Base-by-base conservation (phyloP, 169 alveolate species). In the Babesia ovata region DNA sequence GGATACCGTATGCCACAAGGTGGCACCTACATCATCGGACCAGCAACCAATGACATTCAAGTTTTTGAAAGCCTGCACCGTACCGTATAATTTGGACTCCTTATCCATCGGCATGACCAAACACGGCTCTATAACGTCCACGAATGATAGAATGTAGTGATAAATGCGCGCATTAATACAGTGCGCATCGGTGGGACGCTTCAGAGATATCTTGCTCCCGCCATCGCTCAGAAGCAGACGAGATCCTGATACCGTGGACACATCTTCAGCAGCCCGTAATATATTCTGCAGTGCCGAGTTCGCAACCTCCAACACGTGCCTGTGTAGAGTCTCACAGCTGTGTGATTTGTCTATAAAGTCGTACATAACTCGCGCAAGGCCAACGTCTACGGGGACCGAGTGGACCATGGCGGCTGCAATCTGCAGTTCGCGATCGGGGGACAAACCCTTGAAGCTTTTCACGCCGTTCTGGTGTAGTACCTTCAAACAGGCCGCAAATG, bases 1-100 rank as follows among this genome's bases (percentile, higher is more conserved):
- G 48, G 88, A 81, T 10, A 66, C 63, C 6, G 84, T 81, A 44
- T 81, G 88, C 88, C 88, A 81, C 19, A 81, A 16, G 19, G 88
- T 81, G 19, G 42, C 49, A 26, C 76, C 76, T 0, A 70, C 84
- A 45, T 81, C 88, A n/a, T 81, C 88, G 12, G 85, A 33, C 88
- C 88, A 81, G 19, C 39, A 33, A 22, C 29, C 57, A 3, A 71
- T 73, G 36, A 63, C 26, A 0, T 39, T 29, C 24, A 71, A 9
- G 24, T n/a, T 39, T 54, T 67, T 81, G 61, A 81, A 72, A 13
- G 39, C 52, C 29, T 78, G 72, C 29, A 78, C 52, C 16, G 75
- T 52, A 4, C 48, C 26, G 28, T 29, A 54, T n/a, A 78, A 33
- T 29, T 13, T 65, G 17, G 86, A 78, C 54, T 72, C 74, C 21